Conservation (phyloP, 805 yeast species). For the Tetrapisispora fleetii region DNA sequence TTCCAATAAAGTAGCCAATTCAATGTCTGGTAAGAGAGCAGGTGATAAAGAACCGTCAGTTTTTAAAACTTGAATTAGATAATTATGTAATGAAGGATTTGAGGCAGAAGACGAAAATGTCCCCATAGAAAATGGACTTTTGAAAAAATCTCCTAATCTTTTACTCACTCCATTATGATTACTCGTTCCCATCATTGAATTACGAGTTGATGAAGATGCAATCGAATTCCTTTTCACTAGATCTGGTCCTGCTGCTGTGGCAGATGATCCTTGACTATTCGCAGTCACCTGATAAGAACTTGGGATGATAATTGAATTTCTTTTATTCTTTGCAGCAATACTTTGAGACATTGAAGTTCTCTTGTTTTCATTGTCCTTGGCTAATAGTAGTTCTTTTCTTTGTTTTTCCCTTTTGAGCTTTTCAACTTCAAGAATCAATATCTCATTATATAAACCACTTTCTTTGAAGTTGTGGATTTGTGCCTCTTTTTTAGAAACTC, state of each 20-base stretch:
- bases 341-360: slow-evolving; percentile 25
- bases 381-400: slow-evolving; percentile 33
- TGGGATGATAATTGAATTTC: slow-evolving; percentile 12
- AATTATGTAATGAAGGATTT: slow-evolving; percentile 18
- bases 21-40: slow-evolving; percentile 50
- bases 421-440: slow-evolving; percentile 41
- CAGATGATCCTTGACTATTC: background rate
- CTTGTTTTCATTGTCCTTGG: slow-evolving; percentile 32
- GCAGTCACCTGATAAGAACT: slow-evolving; percentile 1
- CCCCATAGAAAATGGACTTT: slow-evolving; percentile 52
- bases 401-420: slow-evolving; percentile 43
- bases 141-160: slow-evolving; percentile 51
- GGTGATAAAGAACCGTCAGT: slow-evolving; percentile 34
- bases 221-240: slow-evolving; percentile 22
- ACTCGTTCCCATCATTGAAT: slow-evolving; percentile 12
- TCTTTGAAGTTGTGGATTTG: slow-evolving; percentile 35
- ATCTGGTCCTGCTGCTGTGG: background rate
- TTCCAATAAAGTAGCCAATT: slow-evolving; percentile 31
- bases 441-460: slow-evolving; percentile 35
- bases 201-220: slow-evolving; percentile 12
- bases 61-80: slow-evolving; percentile 29
- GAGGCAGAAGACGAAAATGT: slow-evolving; percentile 28
- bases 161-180: slow-evolving; percentile 27
- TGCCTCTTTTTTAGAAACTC: slow-evolving; percentile 4
- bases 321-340: slow-evolving; percentile 14